phyloP scores from a whole-genome alignment of 2,329 filamentous ascomycete genomes.

The Microsporum canis region DNA sequence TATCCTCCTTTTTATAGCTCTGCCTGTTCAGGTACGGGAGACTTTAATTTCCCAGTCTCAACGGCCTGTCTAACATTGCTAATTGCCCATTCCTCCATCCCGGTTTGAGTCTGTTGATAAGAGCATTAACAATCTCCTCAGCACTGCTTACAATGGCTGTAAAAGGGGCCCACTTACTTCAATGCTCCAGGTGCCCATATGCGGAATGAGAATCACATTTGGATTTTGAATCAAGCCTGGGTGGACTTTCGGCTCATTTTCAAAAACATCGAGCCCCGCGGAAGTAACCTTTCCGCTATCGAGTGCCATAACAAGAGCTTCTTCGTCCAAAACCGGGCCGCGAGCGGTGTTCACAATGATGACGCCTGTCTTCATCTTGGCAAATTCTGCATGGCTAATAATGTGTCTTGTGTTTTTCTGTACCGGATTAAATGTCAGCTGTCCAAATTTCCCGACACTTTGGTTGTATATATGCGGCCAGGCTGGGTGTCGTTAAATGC shows the following conservation, averaged over 20 bases:
- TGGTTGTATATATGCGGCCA: background rate
- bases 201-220: constrained; percentile 63
- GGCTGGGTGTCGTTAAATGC: background rate
- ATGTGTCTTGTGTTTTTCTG: constrained; percentile 60
- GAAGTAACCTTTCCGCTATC: constrained; percentile 57
- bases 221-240: constrained; percentile 59
- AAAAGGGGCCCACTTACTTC: constrained; percentile 36
- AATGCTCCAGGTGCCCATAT: constrained; percentile 74
- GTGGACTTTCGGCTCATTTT: constrained; percentile 67
- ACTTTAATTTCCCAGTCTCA: constrained; percentile 51
- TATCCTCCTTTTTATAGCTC: constrained; percentile 15
- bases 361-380: constrained; percentile 64
- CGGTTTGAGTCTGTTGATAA: constrained; percentile 37
- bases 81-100: constrained; percentile 65
- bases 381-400: constrained; percentile 59
- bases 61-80: constrained; percentile 56
- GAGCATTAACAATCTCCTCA: background rate
- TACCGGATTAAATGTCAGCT: background rate
- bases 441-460: background rate
- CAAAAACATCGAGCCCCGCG: constrained; percentile 69
- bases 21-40: constrained; percentile 61
- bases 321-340: constrained; percentile 72
- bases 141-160: background rate
- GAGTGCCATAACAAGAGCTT: constrained; percentile 62
- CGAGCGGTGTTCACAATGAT: constrained; percentile 74